phyloP scores from a whole-genome alignment of 257 asterid species.

The Ehretia macrophylla region DNA sequence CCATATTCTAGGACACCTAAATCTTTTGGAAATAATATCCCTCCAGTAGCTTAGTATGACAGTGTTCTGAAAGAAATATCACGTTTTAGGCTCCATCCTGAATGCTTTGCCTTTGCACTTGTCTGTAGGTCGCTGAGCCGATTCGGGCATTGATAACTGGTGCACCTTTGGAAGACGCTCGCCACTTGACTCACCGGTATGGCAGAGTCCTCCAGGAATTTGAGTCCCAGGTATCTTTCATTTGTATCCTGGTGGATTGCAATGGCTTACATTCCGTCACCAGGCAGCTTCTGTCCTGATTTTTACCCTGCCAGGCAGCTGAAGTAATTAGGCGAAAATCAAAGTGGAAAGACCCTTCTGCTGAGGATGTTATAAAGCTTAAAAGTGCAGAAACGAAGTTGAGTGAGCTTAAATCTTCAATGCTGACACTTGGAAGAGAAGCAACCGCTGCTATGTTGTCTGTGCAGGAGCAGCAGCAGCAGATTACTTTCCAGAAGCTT shows the following conservation, averaged over 20 bases:
- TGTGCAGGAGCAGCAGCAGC: conserved; percentile 86
- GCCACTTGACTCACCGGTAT: conserved; percentile 79
- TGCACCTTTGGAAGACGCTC: conserved; percentile 97
- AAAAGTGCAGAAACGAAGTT: conserved; percentile 71
- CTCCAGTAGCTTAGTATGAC: too few relatives aligned
- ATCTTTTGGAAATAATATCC: too few relatives aligned
- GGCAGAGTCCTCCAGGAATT: conserved; percentile 84
- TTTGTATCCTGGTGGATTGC: conserved; percentile 1
- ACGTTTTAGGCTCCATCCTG: too few relatives aligned
- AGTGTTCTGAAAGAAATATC: too few relatives aligned
- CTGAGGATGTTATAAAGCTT: conserved; percentile 63
- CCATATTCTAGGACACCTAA: too few relatives aligned
- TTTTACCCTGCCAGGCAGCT: conserved; percentile 47
- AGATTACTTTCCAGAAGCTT: conserved; percentile 71
- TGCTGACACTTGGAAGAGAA: conserved; percentile 82
- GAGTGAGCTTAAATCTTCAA: conserved; percentile 69
- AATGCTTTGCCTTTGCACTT: too few relatives aligned
- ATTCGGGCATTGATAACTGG: conserved; percentile 61
- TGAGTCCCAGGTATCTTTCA: conserved; percentile 67
- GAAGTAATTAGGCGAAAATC: conserved; percentile 83
- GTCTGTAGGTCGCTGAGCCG: conserved; percentile 72
- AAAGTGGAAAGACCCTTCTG: conserved; percentile 71
- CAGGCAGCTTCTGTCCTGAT: background rate
- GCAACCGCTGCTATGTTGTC: conserved; percentile 87
- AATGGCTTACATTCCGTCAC: background rate